phyloP scores from a whole-genome alignment of 257 asterid genomes.

The Rehmannia glutinosa region DNA sequence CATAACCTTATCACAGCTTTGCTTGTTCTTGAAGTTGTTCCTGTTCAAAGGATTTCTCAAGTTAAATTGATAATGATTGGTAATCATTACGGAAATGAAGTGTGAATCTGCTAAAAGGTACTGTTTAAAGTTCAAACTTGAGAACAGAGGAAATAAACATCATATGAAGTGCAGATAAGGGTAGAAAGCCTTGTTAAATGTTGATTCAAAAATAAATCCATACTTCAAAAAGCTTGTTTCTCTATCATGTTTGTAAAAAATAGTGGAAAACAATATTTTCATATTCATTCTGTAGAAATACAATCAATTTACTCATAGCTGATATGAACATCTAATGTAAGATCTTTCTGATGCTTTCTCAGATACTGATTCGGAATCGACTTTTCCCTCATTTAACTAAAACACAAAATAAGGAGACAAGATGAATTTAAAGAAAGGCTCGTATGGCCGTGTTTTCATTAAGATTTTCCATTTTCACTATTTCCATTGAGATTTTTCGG shows the following conservation, averaged over 20 bases:
- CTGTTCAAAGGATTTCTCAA: conserved; percentile 41
- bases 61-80: background rate
- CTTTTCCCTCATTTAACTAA: no score
- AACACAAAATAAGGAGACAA: background rate
- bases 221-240: no score
- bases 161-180: no score
- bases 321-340: no score
- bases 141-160: background rate
- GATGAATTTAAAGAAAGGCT: background rate
- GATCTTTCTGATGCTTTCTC: background rate
- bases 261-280: no score
- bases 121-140: background rate
- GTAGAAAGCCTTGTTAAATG: no score
- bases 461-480: no score
- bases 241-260: no score
- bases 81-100: background rate
- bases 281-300: no score
- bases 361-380: background rate
- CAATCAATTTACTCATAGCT: background rate
- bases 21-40: conserved; percentile 91
- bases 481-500: no score
- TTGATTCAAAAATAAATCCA: no score
- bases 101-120: background rate
- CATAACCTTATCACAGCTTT: conserved; percentile 30
- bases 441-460: no score